Evolutionary conservation across 257 asterid species (phyloP).

Genomic region (Asclepias syriaca): DNA sequence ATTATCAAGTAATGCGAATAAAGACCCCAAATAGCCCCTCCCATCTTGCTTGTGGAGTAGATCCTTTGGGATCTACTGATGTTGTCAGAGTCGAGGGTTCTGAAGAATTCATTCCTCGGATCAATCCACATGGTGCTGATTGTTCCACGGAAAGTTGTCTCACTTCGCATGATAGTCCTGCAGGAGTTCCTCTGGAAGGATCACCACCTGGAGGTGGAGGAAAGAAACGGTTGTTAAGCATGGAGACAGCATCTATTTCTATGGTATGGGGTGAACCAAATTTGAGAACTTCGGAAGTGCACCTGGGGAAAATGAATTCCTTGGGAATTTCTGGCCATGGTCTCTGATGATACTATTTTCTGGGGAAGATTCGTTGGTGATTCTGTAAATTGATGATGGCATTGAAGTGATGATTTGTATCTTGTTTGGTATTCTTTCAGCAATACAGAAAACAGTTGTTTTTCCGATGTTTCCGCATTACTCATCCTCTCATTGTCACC

Average conservation of each 20-base stretch:
- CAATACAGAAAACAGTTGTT: not conserved
- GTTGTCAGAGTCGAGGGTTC: slow-evolving; percentile 29
- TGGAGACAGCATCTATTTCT: slow-evolving; percentile 43
- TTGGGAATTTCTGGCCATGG: slow-evolving; percentile 28
- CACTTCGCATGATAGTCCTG: slow-evolving; percentile 66
- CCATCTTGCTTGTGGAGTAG: slow-evolving; percentile 24
- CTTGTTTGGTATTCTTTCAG: not conserved
- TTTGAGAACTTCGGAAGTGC: slow-evolving; percentile 35
- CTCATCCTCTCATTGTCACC: not conserved
- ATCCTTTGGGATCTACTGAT: slow-evolving; percentile 38
- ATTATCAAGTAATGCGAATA: slow-evolving; percentile 32
- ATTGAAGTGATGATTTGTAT: not conserved
- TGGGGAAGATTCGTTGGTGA: not conserved
- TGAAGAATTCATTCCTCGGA: slow-evolving; percentile 34
- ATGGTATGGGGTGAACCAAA: slow-evolving; percentile 51
- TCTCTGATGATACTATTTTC: not conserved
- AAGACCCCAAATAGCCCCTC: slow-evolving; percentile 20
- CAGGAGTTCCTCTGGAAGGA: slow-evolving; percentile 50
- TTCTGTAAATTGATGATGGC: slow-evolving; percentile 1
- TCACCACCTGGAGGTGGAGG: slow-evolving; percentile 39
- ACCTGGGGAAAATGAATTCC: slow-evolving; percentile 31
- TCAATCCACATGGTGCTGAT: slow-evolving; percentile 42
- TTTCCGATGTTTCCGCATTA: not conserved
- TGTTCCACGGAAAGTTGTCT: slow-evolving; percentile 78
- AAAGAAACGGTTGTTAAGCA: slow-evolving; percentile 35